phyloP scores from a whole-genome alignment of 768 basidiomycete genomes.

The Lentinula boryana region DNA sequence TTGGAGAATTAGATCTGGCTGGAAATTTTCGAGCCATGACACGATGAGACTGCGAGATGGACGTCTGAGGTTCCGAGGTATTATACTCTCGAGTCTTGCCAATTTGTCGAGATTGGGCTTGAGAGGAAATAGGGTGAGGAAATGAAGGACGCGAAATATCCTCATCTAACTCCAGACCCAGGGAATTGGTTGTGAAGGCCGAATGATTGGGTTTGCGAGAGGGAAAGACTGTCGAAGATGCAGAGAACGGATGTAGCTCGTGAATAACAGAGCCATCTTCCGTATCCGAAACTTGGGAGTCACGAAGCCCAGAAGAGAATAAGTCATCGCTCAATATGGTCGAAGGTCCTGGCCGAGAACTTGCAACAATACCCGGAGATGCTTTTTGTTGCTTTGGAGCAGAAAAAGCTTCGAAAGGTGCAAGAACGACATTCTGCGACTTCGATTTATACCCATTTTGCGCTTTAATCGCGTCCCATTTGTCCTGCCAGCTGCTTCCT shows the following conservation, averaged over 20 bases:
- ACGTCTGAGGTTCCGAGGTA: constrained; percentile 27
- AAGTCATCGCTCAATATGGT: constrained; percentile 9
- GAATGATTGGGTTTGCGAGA: constrained; percentile 18
- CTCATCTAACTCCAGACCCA: constrained; percentile 14
- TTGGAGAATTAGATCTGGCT: background rate
- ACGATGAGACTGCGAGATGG: constrained; percentile 45
- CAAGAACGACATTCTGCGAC: background rate
- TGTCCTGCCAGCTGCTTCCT: constrained; percentile 75
- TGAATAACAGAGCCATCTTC: background rate
- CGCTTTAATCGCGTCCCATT: constrained; percentile 69
- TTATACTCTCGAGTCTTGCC: constrained; percentile 27
- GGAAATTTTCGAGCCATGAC: constrained; percentile 28
- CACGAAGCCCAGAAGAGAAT: background rate
- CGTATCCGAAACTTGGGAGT: background rate
- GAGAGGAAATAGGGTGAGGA: constrained; percentile 5
- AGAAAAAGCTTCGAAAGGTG: background rate
- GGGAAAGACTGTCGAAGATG: background rate
- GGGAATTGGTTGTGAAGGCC: constrained; percentile 18
- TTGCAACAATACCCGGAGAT: background rate
- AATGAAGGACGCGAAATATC: background rate
- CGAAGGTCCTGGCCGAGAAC: constrained; percentile 19
- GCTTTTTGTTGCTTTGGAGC: background rate
- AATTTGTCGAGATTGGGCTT: background rate
- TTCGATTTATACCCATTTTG: constrained; percentile 33
- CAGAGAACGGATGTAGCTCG: background rate